Evolutionary conservation across 208 protist genomes (phyloP), one percentile per base, ranked within the genome.

Genomic region (Crithidia mellificae): DNA sequence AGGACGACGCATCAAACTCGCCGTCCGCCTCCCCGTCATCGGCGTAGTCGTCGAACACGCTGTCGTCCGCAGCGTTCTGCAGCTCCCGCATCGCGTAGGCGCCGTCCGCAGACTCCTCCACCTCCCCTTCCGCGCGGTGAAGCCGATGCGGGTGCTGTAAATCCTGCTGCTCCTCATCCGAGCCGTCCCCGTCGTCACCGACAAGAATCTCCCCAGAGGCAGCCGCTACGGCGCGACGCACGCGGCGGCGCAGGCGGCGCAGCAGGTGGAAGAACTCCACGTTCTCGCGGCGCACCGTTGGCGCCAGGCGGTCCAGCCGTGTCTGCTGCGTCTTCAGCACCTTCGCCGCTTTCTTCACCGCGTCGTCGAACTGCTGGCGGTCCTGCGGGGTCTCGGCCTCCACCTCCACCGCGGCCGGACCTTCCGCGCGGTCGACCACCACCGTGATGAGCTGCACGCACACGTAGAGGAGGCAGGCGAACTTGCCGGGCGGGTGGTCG

Each of bases 381-480:
- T 96, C 91, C 52, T 87, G 80, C 20, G 63, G 56, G 22, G 91
- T 93, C 58, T 96, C 88, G 0, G 85, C 78, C 50, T 78, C 83
- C 39, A 91, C 38, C 70, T 96, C 87, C 36, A 87, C 81, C 20
- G 58, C 80, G 6, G 78, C 81, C 15, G 69, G 44, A 2, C 85
- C 85, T 8, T 71, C 61, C 9, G 79, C 80, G 25, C 91, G 88
- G n/a, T 74, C 66, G 34, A 72, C 58, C 41, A 94, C 85, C 17
- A 87, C 87, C 14, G 68, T 82, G 29, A 93, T 64, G 49, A 96
- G 79, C 77, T 96, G 88, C 27, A 83, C 65, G 63, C 85, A 93
- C n/a, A 81, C 86, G 80, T 96, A 96, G 12, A 93, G 53, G 36
- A 96, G 80, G 63, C 84, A 91, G 4, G 80, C 84, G 63, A 90